Evolutionary conservation across 2,329 filamentous ascomycete species (phyloP).

Genomic region (Hypoxylon sp.): DNA sequence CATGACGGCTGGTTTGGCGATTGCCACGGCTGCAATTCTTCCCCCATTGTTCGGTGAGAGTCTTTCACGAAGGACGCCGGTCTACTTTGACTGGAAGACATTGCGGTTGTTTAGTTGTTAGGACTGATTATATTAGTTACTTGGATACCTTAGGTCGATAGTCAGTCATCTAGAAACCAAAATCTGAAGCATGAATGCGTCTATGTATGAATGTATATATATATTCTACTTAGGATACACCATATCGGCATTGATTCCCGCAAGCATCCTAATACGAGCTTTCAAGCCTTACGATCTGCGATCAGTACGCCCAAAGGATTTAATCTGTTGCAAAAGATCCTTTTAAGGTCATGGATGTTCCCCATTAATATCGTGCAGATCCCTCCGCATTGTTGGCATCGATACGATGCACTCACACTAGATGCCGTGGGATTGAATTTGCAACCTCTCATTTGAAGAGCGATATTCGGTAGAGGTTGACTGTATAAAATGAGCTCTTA

Average conservation of each 20-base stretch:
- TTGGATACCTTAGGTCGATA: neutral
- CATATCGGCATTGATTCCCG: neutral
- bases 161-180: neutral
- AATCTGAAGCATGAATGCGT: neutral
- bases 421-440: neutral
- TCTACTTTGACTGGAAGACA: slow-evolving; percentile 13
- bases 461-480: neutral
- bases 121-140: too few relatives aligned
- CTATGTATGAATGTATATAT: neutral
- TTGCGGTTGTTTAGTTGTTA: neutral
- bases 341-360: neutral
- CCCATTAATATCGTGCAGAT: slow-evolving; percentile 8
- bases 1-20: slow-evolving; percentile 13
- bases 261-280: slow-evolving; percentile 9
- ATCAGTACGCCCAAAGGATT: slow-evolving; percentile 10
- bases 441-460: neutral
- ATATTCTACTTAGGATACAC: neutral
- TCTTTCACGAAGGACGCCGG: neutral
- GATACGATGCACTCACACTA: neutral
- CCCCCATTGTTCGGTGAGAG: neutral
- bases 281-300: slow-evolving; percentile 10
- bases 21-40: neutral
- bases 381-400: slow-evolving; percentile 3
- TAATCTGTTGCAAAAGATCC: slow-evolving; percentile 1
- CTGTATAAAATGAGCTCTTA: neutral